Evolutionary conservation across 2,329 filamentous ascomycete genomes (phyloP).

Genomic region (Aspergillus sergii): DNA sequence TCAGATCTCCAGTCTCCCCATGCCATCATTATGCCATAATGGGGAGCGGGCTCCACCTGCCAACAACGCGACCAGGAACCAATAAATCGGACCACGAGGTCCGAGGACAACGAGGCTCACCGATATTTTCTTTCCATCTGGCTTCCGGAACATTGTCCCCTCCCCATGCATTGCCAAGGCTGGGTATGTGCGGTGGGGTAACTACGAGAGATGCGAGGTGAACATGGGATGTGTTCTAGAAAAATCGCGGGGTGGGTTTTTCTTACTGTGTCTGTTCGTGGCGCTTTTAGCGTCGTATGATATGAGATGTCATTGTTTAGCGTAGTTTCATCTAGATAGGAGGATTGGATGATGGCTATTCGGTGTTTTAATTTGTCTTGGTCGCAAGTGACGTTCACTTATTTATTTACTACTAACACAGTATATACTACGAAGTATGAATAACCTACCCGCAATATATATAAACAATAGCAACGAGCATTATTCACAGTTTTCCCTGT

Average conservation of each 20-base stretch:
- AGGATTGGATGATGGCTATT: neutral
- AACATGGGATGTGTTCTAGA: neutral
- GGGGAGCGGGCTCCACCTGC: conserved; percentile 2
- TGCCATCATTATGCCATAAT: conserved; percentile 7
- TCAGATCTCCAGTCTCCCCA: neutral
- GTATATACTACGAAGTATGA: no score
- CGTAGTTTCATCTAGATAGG: neutral
- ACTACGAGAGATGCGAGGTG: no score
- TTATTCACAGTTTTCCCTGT: no score
- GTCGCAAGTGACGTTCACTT: neutral
- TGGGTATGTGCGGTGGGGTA: conserved; percentile 1
- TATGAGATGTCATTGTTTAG: conserved; percentile 1
- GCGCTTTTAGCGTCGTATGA: neutral
- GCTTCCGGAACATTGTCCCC: conserved; percentile 12
- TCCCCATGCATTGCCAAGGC: conserved; percentile 5
- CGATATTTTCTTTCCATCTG: conserved; percentile 15
- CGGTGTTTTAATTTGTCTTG: neutral
- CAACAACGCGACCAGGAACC: conserved; percentile 18
- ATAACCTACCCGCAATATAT: no score
- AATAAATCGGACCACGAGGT: conserved; percentile 4
- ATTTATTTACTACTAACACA: no score
- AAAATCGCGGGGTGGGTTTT: neutral
- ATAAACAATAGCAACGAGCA: no score
- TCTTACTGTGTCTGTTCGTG: neutral
- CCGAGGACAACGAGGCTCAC: conserved; percentile 9